Conservation (phyloP, 2,329 filamentous ascomycete species). For the Pestalotiopsis sp. region DNA sequence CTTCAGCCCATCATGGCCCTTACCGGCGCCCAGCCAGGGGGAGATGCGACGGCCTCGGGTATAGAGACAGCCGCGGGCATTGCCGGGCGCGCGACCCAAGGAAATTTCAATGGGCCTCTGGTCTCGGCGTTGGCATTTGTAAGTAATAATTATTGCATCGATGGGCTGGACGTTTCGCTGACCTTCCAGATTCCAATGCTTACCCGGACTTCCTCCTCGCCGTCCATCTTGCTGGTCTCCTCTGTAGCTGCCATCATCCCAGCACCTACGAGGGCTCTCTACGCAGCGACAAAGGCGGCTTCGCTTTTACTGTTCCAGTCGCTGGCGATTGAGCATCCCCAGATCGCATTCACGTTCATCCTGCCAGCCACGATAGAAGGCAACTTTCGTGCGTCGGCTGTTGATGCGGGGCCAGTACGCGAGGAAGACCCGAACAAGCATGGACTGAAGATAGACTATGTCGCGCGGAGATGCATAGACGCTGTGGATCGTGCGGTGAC, state of each 20-base stretch:
- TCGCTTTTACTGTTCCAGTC: conserved; percentile 33
- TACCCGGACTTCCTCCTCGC: conserved; percentile 27
- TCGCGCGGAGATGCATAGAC: conserved; percentile 28
- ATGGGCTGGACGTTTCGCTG: too few species aligned
- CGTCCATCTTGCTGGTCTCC: conserved; percentile 28
- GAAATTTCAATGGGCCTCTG: conserved; percentile 32
- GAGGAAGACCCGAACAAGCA: conserved; percentile 27
- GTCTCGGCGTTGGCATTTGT: conserved; percentile 28
- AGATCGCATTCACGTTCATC: conserved; percentile 29
- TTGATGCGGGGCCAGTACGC: conserved; percentile 26
- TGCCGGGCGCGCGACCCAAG: conserved; percentile 24
- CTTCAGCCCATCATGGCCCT: conserved; percentile 33
- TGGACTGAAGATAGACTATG: conserved; percentile 30
- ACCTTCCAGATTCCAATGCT: conserved; percentile 26
- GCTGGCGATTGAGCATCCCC: conserved; percentile 33
- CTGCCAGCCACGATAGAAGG: conserved; percentile 34
- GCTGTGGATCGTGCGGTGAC: conserved; percentile 25
- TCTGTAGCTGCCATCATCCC: conserved; percentile 30
- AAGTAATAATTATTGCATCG: background rate
- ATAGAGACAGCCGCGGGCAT: conserved; percentile 25
- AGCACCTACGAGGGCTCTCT: conserved; percentile 33
- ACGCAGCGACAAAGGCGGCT: conserved; percentile 33
- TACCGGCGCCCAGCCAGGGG: conserved; percentile 18
- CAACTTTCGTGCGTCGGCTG: conserved; percentile 33
- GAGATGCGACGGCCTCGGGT: conserved; percentile 20